These are phyloP conservation scores for Gliomastix tumulicola DNA, from an alignment of 2,329 filamentous ascomycete genomes.

Conservation along the genomic window DNA sequence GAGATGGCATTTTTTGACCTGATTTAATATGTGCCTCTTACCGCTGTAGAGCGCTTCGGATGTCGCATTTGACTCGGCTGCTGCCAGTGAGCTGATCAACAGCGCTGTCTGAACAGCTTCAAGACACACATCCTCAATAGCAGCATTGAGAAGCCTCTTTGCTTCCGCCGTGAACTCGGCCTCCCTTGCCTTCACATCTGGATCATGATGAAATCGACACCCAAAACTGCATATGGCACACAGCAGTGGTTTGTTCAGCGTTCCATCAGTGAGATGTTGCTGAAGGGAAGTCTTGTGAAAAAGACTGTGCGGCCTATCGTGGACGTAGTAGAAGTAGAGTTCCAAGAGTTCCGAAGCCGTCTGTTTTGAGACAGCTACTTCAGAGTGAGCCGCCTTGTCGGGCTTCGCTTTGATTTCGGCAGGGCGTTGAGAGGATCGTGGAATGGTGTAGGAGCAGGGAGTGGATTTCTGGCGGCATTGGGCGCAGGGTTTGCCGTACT, in stretches of 20 bases:
- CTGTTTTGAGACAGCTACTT: neutral
- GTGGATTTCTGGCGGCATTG: neutral
- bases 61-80: neutral
- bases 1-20: neutral
- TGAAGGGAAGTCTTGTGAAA: neutral
- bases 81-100: neutral
- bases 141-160: neutral
- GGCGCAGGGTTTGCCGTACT: conserved; percentile 4
- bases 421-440: too few species aligned
- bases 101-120: neutral
- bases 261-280: neutral
- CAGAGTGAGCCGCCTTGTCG: neutral
- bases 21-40: neutral
- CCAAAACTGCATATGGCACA: neutral
- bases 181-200: neutral
- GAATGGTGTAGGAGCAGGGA: neutral
- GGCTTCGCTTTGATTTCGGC: neutral
- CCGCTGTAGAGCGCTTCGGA: neutral
- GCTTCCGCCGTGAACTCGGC: neutral
- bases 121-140: neutral
- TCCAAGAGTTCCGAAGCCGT: neutral
- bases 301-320: neutral
- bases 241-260: neutral
- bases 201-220: neutral
- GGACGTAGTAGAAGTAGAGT: neutral